Percentiles rank a stretch among this genome's conserved stretches.
Conservation (phyloP, 345 rosid genomes). For the Syzygium aromaticum region DNA sequence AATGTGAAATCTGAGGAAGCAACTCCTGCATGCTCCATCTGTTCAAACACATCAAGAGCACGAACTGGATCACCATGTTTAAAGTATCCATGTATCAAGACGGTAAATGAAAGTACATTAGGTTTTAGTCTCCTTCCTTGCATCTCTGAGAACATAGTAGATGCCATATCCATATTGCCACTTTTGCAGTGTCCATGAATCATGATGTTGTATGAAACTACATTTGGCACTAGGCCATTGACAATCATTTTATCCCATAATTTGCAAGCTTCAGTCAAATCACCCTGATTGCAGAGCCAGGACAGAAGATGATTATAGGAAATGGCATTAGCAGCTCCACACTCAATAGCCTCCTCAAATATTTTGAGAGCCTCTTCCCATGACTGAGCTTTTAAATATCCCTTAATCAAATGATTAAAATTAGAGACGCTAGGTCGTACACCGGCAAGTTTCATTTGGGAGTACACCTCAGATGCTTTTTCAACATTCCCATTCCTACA, state of each 20-base stretch:
- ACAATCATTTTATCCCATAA: constrained; percentile 53
- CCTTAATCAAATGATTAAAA: constrained; percentile 42
- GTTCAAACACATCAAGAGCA: constrained; percentile 43
- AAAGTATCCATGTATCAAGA: constrained; percentile 60
- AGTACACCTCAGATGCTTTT: constrained; percentile 51
- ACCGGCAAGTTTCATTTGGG: constrained; percentile 44
- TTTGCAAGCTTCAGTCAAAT: constrained; percentile 39
- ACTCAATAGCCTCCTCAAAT: constrained; percentile 48
- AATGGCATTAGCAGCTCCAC: constrained; percentile 41
- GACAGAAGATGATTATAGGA: constrained; percentile 42
- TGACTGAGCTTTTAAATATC: constrained; percentile 31
- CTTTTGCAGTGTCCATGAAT: constrained; percentile 44
- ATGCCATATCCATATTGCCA: constrained; percentile 41
- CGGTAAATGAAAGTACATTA: constrained; percentile 42
- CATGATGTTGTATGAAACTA: constrained; percentile 54
- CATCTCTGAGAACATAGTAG: constrained; percentile 34
- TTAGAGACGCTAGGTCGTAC: constrained; percentile 37
- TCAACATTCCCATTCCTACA: constrained; percentile 43
- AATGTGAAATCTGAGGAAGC: constrained; percentile 44
- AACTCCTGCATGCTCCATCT: constrained; percentile 37
- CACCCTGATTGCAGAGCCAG: constrained; percentile 44
- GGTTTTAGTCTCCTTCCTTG: constrained; percentile 45
- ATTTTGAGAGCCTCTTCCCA: constrained; percentile 37
- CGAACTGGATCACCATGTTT: constrained; percentile 28
- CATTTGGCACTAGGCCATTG: constrained; percentile 30